A percentile compares a stretch with the other conserved stretches of the same genome.
These are phyloP conservation scores for Pseudopyrenochaeta lycopersici DNA, from an alignment of 2,329 filamentous ascomycete genomes.

Conservation along the genomic window DNA sequence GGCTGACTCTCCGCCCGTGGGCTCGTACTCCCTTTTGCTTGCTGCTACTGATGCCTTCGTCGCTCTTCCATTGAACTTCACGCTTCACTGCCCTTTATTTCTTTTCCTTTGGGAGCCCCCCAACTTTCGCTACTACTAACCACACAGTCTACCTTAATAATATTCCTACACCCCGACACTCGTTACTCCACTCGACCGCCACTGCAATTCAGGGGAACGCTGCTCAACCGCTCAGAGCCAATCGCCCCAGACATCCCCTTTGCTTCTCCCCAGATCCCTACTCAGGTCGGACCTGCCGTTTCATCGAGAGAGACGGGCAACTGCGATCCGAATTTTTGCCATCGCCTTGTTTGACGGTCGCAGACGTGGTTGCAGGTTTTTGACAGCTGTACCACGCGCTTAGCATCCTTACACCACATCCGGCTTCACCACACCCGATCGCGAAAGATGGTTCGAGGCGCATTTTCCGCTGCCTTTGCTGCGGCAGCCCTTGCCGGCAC, in stretches of 20 bases:
- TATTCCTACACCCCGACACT: constrained; percentile 24
- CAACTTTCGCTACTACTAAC: constrained; percentile 16
- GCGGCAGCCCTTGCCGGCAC: constrained; percentile 36
- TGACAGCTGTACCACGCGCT: constrained; percentile 40
- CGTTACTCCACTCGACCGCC: constrained; percentile 25
- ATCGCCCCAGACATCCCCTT: constrained; percentile 13
- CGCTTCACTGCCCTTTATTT: constrained; percentile 2
- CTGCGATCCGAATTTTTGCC: constrained; percentile 4
- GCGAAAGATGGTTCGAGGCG: constrained; percentile 40
- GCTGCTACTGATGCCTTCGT: neutral
- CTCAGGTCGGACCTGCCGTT: constrained; percentile 25
- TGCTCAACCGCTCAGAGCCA: neutral
- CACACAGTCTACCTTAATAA: constrained; percentile 2
- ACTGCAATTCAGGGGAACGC: constrained; percentile 19
- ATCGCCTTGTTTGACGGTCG: constrained; percentile 2
- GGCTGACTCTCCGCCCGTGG: neutral
- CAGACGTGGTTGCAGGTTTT: constrained; percentile 11
- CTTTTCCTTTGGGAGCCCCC: constrained; percentile 1
- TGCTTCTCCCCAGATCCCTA: constrained; percentile 21
- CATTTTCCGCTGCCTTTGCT: constrained; percentile 38
- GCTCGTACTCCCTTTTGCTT: neutral
- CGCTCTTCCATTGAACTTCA: neutral
- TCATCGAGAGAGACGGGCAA: constrained; percentile 24
- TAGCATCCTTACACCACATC: constrained; percentile 46
- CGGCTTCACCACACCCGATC: constrained; percentile 20